phyloP scores from a whole-genome alignment of 129 eudicot species.

The Helichrysum umbraculigerum region DNA sequence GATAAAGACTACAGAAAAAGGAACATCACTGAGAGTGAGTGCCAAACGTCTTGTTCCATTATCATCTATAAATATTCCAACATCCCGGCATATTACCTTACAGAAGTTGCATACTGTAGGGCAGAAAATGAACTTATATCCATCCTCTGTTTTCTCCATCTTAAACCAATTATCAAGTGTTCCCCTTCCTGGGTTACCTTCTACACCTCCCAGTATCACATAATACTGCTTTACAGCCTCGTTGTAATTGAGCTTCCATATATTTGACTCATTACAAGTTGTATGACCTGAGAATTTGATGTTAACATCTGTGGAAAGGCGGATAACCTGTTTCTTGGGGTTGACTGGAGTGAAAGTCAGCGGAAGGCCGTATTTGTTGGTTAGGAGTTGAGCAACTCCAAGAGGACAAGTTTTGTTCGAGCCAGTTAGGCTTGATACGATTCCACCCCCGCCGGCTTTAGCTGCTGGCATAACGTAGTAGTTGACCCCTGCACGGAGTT shows the following conservation, averaged over 20 bases:
- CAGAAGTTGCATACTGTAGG: constrained; percentile 45
- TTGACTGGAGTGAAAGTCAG: constrained; percentile 37
- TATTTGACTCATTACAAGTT: constrained; percentile 33
- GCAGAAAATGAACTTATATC: constrained; percentile 47
- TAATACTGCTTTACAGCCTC: constrained; percentile 19
- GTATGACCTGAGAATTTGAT: constrained; percentile 32
- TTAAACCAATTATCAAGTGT: constrained; percentile 43
- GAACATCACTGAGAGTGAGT: constrained; percentile 30
- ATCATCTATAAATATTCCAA: constrained; percentile 32
- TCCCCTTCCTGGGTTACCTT: constrained; percentile 45
- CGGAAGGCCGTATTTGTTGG: constrained; percentile 23
- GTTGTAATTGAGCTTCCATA: constrained; percentile 37
- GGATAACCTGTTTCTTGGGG: constrained; percentile 32
- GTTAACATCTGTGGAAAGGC: constrained; percentile 39
- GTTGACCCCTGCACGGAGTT: constrained; percentile 24
- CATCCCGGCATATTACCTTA: constrained; percentile 43
- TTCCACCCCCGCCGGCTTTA: constrained; percentile 25
- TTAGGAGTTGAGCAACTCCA: constrained; percentile 31
- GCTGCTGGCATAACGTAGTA: constrained; percentile 38
- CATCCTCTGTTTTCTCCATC: constrained; percentile 33
- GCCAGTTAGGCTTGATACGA: constrained; percentile 29
- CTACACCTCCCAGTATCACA: constrained; percentile 43
- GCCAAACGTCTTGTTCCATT: constrained; percentile 37
- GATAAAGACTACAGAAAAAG: constrained; percentile 31
- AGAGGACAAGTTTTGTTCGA: constrained; percentile 35